phyloP scores from a whole-genome alignment of 2,329 filamentous ascomycete species.

The Claviceps paspali region DNA sequence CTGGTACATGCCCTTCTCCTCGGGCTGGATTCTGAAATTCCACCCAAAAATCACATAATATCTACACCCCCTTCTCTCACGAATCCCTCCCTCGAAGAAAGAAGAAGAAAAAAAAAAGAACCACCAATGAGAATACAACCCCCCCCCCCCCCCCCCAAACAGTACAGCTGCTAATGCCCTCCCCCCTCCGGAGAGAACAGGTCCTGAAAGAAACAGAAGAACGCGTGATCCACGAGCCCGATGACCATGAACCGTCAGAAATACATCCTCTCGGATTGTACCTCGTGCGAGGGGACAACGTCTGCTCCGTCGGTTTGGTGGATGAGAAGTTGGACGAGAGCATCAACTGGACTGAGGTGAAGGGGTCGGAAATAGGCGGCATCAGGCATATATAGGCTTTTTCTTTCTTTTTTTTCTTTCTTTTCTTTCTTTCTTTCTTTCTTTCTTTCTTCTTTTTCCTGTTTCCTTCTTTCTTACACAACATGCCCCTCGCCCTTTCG shows the following conservation, averaged over 20 bases:
- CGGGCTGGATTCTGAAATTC: no score
- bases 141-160: no score
- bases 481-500: no score
- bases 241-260: slow-evolving; percentile 67
- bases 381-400: slow-evolving; percentile 53
- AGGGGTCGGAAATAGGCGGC: slow-evolving; percentile 66
- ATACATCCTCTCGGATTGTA: slow-evolving; percentile 79
- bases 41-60: no score
- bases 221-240: slow-evolving; percentile 73
- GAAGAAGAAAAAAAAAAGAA: neutral
- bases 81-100: no score
- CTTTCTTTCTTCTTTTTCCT: neutral
- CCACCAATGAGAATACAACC: no score
- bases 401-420: neutral
- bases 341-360: slow-evolving; percentile 87
- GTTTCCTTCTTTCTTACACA: neutral
- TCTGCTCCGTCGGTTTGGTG: slow-evolving; percentile 76
- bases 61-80: no score
- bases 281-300: slow-evolving; percentile 85
- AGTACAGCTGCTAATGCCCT: neutral
- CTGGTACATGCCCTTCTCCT: slow-evolving; percentile 33
- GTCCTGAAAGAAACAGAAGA: slow-evolving; percentile 74
- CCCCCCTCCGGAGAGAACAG: slow-evolving; percentile 18
- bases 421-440: neutral
- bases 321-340: slow-evolving; percentile 79